Conservation (phyloP, 1,139 yeast genomes). For the Kluyveromyces sp. region DNA sequence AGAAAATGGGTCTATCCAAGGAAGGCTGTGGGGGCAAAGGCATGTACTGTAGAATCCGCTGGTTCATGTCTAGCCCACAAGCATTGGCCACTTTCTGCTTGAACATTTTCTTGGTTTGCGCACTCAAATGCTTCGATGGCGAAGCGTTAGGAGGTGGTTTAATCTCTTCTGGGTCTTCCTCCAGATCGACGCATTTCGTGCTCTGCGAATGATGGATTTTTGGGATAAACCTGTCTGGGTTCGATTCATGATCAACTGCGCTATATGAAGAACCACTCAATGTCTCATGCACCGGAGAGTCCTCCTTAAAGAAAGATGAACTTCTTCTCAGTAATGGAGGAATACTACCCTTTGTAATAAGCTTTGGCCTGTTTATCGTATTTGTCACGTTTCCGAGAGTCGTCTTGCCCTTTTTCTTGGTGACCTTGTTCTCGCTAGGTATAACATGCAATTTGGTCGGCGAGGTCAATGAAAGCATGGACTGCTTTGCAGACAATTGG, state of each 20-base stretch:
- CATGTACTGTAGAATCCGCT: slow-evolving; percentile 79
- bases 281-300: slow-evolving; percentile 11
- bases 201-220: slow-evolving; percentile 37
- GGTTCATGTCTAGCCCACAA: slow-evolving; percentile 81
- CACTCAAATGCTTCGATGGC: slow-evolving; percentile 51
- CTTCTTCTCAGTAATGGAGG: slow-evolving; percentile 29
- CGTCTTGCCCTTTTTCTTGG: slow-evolving; percentile 14
- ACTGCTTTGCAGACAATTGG: slow-evolving; percentile 18
- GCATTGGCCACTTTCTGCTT: slow-evolving; percentile 90
- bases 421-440: slow-evolving; percentile 16
- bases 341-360: slow-evolving; percentile 12
- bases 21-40: slow-evolving; percentile 68
- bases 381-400: slow-evolving; percentile 15
- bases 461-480: slow-evolving; percentile 36
- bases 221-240: slow-evolving; percentile 48
- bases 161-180: slow-evolving; percentile 34
- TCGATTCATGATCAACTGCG: slow-evolving; percentile 12
- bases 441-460: slow-evolving; percentile 42
- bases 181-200: slow-evolving; percentile 27
- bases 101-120: slow-evolving; percentile 65
- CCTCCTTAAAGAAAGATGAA: slow-evolving; percentile 30
- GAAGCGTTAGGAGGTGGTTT: slow-evolving; percentile 41
- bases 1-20: slow-evolving; percentile 24
- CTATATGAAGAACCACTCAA: slow-evolving; percentile 9
- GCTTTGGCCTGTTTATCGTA: slow-evolving; percentile 8